phyloP scores from a whole-genome alignment of 2,329 filamentous ascomycete species.

The Aspergillus unguis region DNA sequence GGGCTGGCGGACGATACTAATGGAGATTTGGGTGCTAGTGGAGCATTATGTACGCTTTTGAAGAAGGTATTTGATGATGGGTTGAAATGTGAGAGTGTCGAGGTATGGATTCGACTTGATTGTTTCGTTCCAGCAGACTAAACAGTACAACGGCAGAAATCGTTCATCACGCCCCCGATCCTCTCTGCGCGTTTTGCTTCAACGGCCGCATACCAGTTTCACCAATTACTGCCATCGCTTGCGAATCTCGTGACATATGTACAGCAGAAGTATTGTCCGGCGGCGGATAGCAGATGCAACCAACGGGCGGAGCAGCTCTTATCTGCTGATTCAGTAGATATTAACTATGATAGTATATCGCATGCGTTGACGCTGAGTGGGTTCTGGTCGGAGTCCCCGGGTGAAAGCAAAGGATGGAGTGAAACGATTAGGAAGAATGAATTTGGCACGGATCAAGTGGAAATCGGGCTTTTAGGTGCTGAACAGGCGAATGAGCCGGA shows the following conservation, averaged over 20 bases:
- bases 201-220: slow-evolving; percentile 66
- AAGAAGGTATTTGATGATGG: slow-evolving; percentile 54
- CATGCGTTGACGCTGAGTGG: slow-evolving; percentile 63
- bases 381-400: slow-evolving; percentile 52
- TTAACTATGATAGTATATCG: slow-evolving; percentile 71
- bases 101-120: slow-evolving; percentile 36
- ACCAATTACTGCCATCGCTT: slow-evolving; percentile 61
- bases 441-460: slow-evolving; percentile 55
- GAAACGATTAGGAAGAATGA: slow-evolving; percentile 39
- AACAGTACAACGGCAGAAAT: slow-evolving; percentile 39
- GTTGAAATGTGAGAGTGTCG: slow-evolving; percentile 54
- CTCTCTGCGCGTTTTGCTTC: slow-evolving; percentile 60
- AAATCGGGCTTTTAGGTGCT: slow-evolving; percentile 73
- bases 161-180: slow-evolving; percentile 60
- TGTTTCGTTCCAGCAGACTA: too few relatives aligned
- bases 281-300: slow-evolving; percentile 51
- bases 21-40: slow-evolving; percentile 29
- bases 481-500: slow-evolving; percentile 60
- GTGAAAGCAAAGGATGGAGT: slow-evolving; percentile 41
- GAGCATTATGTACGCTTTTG: slow-evolving; percentile 58
- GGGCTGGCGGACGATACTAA: slow-evolving; percentile 9
- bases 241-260: slow-evolving; percentile 54
- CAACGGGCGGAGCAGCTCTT: slow-evolving; percentile 46
- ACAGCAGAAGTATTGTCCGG: slow-evolving; percentile 51
- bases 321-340: slow-evolving; percentile 64